These are phyloP conservation scores for Neurospora intermedia DNA, from an alignment of 495 filamentous ascomycete genomes.

Conservation along the genomic window DNA sequence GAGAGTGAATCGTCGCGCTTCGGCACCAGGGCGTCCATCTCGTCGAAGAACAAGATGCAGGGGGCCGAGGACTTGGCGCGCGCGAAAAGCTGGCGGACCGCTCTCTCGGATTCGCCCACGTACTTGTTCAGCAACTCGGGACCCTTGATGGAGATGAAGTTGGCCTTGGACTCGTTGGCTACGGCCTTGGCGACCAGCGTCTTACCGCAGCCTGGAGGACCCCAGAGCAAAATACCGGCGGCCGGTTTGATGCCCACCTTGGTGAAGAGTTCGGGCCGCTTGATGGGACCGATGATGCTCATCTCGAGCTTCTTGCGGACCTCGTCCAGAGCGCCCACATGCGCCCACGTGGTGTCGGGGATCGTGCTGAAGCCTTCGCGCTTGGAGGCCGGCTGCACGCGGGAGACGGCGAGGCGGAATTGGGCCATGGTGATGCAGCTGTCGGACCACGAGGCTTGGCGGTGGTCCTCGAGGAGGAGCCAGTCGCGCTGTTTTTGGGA, in stretches of 20 bases:
- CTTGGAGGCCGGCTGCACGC: constrained; percentile 86
- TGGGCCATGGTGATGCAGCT: constrained; percentile 38
- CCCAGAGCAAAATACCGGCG: constrained; percentile 90
- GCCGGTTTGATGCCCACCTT: constrained; percentile 79
- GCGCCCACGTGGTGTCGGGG: constrained; percentile 90
- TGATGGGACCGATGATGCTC: constrained; percentile 89
- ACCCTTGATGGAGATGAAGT: constrained; percentile 97
- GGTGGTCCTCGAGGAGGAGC: constrained; percentile 25
- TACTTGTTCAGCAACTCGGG: constrained; percentile 92
- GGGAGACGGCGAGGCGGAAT: constrained; percentile 67
- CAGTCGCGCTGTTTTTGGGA: constrained; percentile 33
- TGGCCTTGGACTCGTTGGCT: constrained; percentile 87
- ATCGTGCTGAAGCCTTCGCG: constrained; percentile 95
- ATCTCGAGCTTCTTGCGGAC: constrained; percentile 75
- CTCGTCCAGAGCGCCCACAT: constrained; percentile 75
- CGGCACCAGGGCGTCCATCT: constrained; percentile 86
- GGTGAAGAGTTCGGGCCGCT: constrained; percentile 66
- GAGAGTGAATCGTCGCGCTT: constrained; percentile 69
- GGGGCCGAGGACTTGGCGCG: constrained; percentile 78
- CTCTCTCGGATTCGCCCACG: constrained; percentile 88
- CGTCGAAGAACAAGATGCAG: constrained; percentile 96
- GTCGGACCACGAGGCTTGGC: constrained; percentile 14
- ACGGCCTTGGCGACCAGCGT: constrained; percentile 94
- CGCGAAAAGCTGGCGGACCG: constrained; percentile 85
- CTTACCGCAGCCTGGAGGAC: constrained; percentile 93